Conservation (phyloP, 2,329 filamentous ascomycete genomes). For the Trichoderma brevicompactum region DNA sequence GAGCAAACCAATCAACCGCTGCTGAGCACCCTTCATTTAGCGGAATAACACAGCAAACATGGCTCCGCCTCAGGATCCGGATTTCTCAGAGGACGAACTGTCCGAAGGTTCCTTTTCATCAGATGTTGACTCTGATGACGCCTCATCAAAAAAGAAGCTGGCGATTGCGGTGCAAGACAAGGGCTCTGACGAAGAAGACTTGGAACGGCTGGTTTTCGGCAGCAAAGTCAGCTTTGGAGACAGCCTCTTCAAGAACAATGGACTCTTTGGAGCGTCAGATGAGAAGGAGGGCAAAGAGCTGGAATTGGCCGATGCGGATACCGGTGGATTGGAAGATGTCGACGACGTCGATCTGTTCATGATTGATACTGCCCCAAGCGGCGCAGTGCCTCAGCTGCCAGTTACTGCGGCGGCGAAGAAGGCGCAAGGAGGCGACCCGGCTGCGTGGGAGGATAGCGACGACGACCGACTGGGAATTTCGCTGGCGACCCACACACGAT, state of each 20-base stretch:
- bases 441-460: constrained; percentile 93
- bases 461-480: constrained; percentile 88
- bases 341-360: constrained; percentile 86
- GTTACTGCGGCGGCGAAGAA: constrained; percentile 37
- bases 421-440: constrained; percentile 46
- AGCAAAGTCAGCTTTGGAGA: constrained; percentile 81
- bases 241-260: constrained; percentile 66
- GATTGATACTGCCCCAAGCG: constrained; percentile 68
- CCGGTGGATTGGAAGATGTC: constrained; percentile 60
- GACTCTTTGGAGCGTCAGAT: constrained; percentile 39
- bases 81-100: constrained; percentile 37
- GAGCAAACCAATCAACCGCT: constrained; percentile 22
- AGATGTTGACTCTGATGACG: constrained; percentile 38
- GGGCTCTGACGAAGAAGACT: constrained; percentile 80
- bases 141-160: constrained; percentile 29
- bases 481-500: constrained; percentile 71
- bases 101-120: constrained; percentile 40
- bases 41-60: constrained; percentile 35
- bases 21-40: neutral
- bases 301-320: constrained; percentile 49
- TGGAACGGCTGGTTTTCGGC: constrained; percentile 88
- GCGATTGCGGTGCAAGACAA: constrained; percentile 58
- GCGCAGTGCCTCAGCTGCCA: constrained; percentile 41
- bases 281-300: constrained; percentile 43
- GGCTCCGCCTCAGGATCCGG: constrained; percentile 40